Evolutionary conservation across 129 eudicot genomes (phyloP).

Genomic region (Artemisia argyi): DNA sequence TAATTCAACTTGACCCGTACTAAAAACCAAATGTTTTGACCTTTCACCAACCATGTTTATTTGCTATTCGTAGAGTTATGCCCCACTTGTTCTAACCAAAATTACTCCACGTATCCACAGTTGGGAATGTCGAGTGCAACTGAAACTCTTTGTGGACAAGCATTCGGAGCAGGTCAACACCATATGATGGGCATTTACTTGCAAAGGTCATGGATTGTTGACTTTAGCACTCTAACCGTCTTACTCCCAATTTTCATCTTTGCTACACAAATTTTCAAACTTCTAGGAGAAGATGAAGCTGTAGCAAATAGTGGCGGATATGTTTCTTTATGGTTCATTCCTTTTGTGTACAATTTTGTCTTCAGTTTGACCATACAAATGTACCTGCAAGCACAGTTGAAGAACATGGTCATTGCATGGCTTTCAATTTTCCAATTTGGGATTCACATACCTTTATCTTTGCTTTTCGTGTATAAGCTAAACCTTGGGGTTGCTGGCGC

Average conservation of each 20-base stretch:
- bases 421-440: constrained; percentile 46
- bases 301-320: constrained; percentile 52
- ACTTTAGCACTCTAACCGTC: constrained; percentile 45
- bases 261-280: constrained; percentile 46
- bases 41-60: background rate
- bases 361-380: constrained; percentile 68
- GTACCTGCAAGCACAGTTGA: constrained; percentile 73
- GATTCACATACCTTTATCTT: constrained; percentile 57
- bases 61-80: no score
- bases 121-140: constrained; percentile 78
- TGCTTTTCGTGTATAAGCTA: constrained; percentile 42
- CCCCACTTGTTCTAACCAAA: background rate
- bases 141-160: constrained; percentile 70
- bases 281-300: constrained; percentile 51
- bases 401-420: constrained; percentile 67
- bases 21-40: background rate
- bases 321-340: constrained; percentile 74
- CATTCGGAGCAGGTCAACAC: constrained; percentile 73
- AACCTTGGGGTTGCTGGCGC: constrained; percentile 59
- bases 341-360: constrained; percentile 56
- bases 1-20: background rate
- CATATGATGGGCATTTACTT: constrained; percentile 80
- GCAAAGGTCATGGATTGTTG: constrained; percentile 81
- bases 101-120: constrained; percentile 23
- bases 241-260: constrained; percentile 61